Evolutionary conservation across 2,329 filamentous ascomycete genomes (phyloP), one percentile per base, ranked within the genome.

Genomic region (Kalmusia sp.): DNA sequence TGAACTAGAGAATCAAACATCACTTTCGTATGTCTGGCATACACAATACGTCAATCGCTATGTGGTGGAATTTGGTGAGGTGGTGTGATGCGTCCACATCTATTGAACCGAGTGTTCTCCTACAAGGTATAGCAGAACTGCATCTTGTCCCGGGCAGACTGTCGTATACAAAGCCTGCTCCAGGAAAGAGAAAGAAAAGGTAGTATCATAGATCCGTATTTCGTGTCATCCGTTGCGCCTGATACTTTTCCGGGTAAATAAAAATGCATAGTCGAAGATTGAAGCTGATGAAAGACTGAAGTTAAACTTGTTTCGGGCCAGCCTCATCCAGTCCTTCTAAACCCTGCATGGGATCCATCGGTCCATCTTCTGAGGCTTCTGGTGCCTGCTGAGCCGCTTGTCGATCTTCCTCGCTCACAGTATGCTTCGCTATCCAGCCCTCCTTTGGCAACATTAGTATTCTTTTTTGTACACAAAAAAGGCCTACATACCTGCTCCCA

Each of bases 291-390:
- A 39, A 27, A 46, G 45, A 45, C 17, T 21, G 14, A 49, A 30
- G 11, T 84, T 73, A 95, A 68, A 85, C 87, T 49, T 84, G 88
- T 74, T 91, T 93, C 11, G 95, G 95, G 7, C 96, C 96, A 50
- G 93, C 96, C 65, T 98, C 91, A 76, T 98, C 96, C 49, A 98
- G 80, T 14, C 90, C 91, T 74, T 98, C 93, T 6, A 99, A 79
- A 28, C 93, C 93, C 77, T 97, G 92, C 95, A 99, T 99, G 3
- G 93, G 92, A 77, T 98, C 92, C 64, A 88, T 85, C 1, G 84
- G 82, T 38, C 77, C 81, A 54, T 82, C 79, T 61, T 83, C 84
- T 30, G 79, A 78, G 50, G 75, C 77, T 54, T 75, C 76, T 59
- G 79, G 79, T 44, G 79, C 79, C 62, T 82, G 79, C 37, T 88